Evolutionary conservation across 352 stramenopile species (phyloP), one percentile per base, ranked within the genome.

Genomic region (Phytophthora tentaculata): DNA sequence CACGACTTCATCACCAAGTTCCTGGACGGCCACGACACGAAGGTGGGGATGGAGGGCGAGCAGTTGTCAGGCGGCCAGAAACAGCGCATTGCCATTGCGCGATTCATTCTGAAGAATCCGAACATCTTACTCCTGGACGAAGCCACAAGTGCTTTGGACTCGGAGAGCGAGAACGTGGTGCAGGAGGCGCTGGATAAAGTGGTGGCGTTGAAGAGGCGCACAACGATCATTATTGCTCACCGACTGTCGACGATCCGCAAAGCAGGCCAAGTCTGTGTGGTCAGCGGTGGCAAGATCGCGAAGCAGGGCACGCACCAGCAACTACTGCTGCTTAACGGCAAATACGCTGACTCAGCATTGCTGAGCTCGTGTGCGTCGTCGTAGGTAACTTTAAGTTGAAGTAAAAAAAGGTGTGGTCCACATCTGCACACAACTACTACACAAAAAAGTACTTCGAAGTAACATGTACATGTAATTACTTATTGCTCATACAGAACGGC

Each of bases 221-320:
- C 94, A 14, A 96, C 85, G 24, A 78, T 97, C 53, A 84, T 94
- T 45, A 76, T 98, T 55, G 90, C 93, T 3, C 94, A 98, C 58
- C 73, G 94, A 3, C 64, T 97, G 20, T 88, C 80, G n/a, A 59
- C 52, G 22, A 59, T 64, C 47, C 57, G 47, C 19, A 44, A 45
- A 10, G 50, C 60, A 2, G 60, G 55, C 43, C 63, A 72, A 14
- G 69, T 69, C 28, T 73, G 65, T 29, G 53, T 73, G 14, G 59
- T 57, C n/a, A 64, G 28, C 14, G 58, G 59, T 6, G 62, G 56
- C 47, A 72, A 61, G 45, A 72, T 69, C 28, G 63, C 57, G 6
- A 55, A 76, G 32, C 61, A 67, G 22, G 67, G 67, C 8, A 70
- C 53, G 2, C 64, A 70, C 37, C 41, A 62, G 10, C 45, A 73